These are phyloP conservation scores for Fragosphaeria purpurea DNA, from an alignment of 2,329 filamentous ascomycete species.

Conservation along the genomic window DNA sequence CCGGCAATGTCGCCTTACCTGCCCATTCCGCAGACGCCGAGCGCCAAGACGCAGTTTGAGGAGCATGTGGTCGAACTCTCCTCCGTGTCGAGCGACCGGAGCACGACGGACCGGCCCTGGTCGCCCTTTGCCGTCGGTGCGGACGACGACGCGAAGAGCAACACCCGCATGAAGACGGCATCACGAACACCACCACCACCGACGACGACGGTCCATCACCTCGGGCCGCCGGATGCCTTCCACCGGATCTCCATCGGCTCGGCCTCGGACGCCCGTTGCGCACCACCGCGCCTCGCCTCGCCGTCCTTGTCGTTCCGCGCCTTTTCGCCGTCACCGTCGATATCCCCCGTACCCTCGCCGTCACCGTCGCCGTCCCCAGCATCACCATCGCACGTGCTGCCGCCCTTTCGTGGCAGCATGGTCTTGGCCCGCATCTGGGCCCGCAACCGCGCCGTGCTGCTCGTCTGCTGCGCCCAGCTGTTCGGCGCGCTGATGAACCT, in stretches of 20 bases:
- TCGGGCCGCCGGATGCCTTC: slow-evolving; percentile 19
- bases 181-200: background rate
- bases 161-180: slow-evolving; percentile 2
- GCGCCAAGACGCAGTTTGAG: slow-evolving; percentile 15
- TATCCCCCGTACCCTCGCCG: no score
- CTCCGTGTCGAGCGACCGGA: background rate
- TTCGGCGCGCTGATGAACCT: slow-evolving; percentile 85
- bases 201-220: background rate
- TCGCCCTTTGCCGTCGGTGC: background rate
- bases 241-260: slow-evolving; percentile 32
- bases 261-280: slow-evolving; percentile 24
- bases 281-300: slow-evolving; percentile 14
- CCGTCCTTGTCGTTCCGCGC: slow-evolving; percentile 15
- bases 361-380: background rate
- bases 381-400: slow-evolving; percentile 13
- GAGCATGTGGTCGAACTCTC: slow-evolving; percentile 13
- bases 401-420: slow-evolving; percentile 9
- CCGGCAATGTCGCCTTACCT: slow-evolving; percentile 16
- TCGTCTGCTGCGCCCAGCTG: slow-evolving; percentile 66
- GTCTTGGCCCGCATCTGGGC: slow-evolving; percentile 39
- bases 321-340: slow-evolving; percentile 1
- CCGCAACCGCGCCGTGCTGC: slow-evolving; percentile 59
- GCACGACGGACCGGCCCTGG: background rate
- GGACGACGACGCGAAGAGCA: background rate
- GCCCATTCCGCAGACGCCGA: slow-evolving; percentile 16